Evolutionary conservation across 1,284 basidiomycete genomes (phyloP).

Genomic region (Lentinula novae-zelandiae): DNA sequence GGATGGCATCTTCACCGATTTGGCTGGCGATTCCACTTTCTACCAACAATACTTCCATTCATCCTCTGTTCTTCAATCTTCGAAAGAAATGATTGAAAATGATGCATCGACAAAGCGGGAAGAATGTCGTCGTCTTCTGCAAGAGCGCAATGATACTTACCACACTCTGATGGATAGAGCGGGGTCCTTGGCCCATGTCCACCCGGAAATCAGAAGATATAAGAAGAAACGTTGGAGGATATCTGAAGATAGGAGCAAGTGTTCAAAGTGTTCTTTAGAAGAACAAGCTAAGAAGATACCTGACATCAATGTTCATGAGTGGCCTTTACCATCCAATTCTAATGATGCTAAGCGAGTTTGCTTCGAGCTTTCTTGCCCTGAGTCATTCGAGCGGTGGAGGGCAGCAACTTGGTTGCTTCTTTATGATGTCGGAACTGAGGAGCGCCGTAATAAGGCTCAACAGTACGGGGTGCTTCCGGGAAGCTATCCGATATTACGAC

Average conservation of each 20-base stretch:
- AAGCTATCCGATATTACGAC: neutral
- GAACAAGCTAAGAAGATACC: constrained; percentile 20
- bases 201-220: neutral
- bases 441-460: constrained; percentile 8
- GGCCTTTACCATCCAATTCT: constrained; percentile 38
- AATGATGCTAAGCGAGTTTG: constrained; percentile 28
- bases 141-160: constrained; percentile 17
- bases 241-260: constrained; percentile 10
- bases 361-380: constrained; percentile 43
- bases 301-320: constrained; percentile 39
- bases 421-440: constrained; percentile 25
- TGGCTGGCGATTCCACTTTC: constrained; percentile 17
- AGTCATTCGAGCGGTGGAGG: constrained; percentile 40
- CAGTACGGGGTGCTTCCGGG: neutral
- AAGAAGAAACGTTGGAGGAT: neutral
- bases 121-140: constrained; percentile 20
- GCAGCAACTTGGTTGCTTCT: constrained; percentile 35
- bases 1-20: neutral
- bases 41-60: constrained; percentile 26
- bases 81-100: constrained; percentile 26
- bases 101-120: constrained; percentile 17
- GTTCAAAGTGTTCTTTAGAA: constrained; percentile 29
- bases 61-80: constrained; percentile 16
- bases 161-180: constrained; percentile 14
- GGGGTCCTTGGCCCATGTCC: neutral